Base-by-base conservation (phyloP, 192 early-diverging fungal species). In the Podila minutissima region DNA sequence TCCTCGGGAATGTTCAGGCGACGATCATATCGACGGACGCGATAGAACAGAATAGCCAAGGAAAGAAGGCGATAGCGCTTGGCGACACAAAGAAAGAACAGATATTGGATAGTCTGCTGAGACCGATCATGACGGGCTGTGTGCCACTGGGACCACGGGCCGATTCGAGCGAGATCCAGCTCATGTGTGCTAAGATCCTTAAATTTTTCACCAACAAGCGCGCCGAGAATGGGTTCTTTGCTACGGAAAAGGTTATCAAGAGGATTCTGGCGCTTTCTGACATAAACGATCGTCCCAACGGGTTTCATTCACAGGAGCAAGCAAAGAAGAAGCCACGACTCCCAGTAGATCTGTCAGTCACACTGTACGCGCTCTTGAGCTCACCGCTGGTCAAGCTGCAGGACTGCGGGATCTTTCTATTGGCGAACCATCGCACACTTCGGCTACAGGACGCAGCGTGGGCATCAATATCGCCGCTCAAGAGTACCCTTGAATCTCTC, bases 111-210 rank as follows among this genome's bases (percentile, higher is more conserved):
- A 35, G 22, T 8, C 58, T 79, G 6, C 26, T 79, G n/a, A 35
- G 28, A 12, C 65, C 75, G 12, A 57, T 79, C 53, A 32, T 79
- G 37, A 68, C 72, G 19, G 66, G 75, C 10, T 48, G 49, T 8
- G 46, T n/a, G n/a, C 75, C 75, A 3, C 41, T 79, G 2, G 59
- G 70, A 12, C 70, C 66, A 4, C 19, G 50, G 32, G 46, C 57
- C 28, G 70, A 79, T n/a, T 66, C 70, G 8, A 51, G 59, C 2
- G 75, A 79, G 28, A 48, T 79, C 15, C 75, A 79, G 55, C 50
- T 67, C 19, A 51, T 79, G 29, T 72, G 70, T 11, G 75, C 75
- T n/a, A 79, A 79, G 61, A 72, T 79, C 49, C 26, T 79, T 5
- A 63, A 48, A n/a, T 72, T 59, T 29, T 79, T 69, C 11, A 28